Percentiles rank a stretch among this genome's conserved stretches.
Conservation (phyloP, 2,329 filamentous ascomycete species). For the Septoria linicola region DNA sequence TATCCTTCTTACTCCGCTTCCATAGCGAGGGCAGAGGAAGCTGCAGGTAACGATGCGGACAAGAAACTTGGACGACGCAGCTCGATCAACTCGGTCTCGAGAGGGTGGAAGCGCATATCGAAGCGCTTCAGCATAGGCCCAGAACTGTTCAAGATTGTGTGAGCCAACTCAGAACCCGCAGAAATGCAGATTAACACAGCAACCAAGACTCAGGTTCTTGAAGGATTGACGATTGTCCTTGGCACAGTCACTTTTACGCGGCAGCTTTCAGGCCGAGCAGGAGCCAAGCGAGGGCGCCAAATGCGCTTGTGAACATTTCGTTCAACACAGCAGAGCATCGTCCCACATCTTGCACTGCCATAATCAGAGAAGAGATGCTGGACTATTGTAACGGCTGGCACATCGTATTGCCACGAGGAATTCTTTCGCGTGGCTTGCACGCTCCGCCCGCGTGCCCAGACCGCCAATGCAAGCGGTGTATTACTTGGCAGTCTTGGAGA, state of each 20-base stretch:
- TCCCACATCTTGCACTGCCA: neutral
- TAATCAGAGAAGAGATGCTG: neutral
- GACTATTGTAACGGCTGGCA: neutral
- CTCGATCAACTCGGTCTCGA: constrained; percentile 9
- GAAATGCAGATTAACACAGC: constrained; percentile 4
- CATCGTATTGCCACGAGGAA: constrained; percentile 1
- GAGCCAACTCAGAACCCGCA: constrained; percentile 1
- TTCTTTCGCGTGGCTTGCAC: constrained; percentile 15
- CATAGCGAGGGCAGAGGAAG: constrained; percentile 21
- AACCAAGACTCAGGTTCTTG: neutral
- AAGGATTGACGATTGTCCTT: neutral
- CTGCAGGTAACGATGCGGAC: constrained; percentile 6
- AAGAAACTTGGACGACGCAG: constrained; percentile 9
- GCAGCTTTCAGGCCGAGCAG: neutral
- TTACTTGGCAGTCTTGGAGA: constrained; percentile 17
- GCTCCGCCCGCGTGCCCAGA: constrained; percentile 11
- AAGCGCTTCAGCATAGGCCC: constrained; percentile 17
- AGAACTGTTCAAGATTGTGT: constrained; percentile 17
- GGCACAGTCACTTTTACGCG: neutral
- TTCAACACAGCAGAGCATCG: neutral
- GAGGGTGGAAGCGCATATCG: constrained; percentile 25
- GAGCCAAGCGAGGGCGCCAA: neutral
- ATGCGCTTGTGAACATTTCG: neutral
- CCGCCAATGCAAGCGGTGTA: constrained; percentile 18
- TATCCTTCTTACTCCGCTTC: constrained; percentile 32